Percentiles rank a stretch among this genome's conserved stretches.
Evolutionary conservation across 257 asterid species (phyloP).

Genomic region (Echium plantagineum): DNA sequence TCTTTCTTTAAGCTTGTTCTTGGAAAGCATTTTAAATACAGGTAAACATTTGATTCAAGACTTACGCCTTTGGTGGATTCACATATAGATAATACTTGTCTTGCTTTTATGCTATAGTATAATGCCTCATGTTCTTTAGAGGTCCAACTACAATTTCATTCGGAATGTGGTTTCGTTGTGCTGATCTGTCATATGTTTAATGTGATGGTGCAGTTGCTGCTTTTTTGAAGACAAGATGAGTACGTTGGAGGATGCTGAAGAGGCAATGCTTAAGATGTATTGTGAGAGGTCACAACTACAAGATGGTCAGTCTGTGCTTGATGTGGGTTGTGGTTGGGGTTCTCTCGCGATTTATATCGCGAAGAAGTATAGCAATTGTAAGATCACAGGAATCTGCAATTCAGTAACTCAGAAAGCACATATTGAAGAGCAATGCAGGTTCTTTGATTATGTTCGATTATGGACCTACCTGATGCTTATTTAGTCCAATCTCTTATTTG

Average conservation of each 20-base stretch:
- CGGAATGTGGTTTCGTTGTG: neutral
- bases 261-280: constrained; percentile 71
- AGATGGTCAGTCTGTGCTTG: constrained; percentile 87
- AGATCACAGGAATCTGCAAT: constrained; percentile 81
- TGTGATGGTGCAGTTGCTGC: constrained; percentile 54
- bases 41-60: constrained; percentile 20
- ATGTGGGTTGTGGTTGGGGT: constrained; percentile 99
- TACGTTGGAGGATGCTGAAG: constrained; percentile 85
- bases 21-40: constrained; percentile 83
- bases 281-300: constrained; percentile 72
- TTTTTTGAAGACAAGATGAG: constrained; percentile 46
- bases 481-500: neutral
- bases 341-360: constrained; percentile 67
- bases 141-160: neutral
- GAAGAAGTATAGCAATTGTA: constrained; percentile 55
- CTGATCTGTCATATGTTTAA: constrained; percentile 2
- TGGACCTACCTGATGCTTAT: no score
- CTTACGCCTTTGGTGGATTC: neutral
- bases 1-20: constrained; percentile 89
- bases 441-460: neutral
- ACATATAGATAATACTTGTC: no score
- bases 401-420: constrained; percentile 75
- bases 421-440: constrained; percentile 68
- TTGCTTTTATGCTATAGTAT: neutral
- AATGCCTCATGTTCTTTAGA: neutral